Conservation (phyloP, 2,329 filamentous ascomycete genomes). For the Aspergillus sp. region DNA sequence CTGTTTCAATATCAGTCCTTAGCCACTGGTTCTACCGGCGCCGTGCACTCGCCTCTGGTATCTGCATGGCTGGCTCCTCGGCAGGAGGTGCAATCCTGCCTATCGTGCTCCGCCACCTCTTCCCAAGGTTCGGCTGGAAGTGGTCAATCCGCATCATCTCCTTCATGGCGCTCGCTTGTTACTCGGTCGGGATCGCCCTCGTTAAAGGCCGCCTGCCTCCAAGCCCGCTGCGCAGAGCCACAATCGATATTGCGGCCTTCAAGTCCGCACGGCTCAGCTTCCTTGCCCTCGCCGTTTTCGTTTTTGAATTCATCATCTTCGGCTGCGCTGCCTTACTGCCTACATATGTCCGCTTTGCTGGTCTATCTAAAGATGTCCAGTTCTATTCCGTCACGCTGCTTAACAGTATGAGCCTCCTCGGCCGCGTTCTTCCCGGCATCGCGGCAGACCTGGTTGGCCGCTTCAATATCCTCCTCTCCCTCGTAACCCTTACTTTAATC, state of each 20-base stretch:
- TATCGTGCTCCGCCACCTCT: constrained; percentile 31
- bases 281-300: constrained; percentile 44
- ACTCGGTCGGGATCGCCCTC: constrained; percentile 30
- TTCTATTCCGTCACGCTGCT: constrained; percentile 48
- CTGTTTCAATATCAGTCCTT: constrained; percentile 38
- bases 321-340: constrained; percentile 50
- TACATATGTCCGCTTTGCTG: constrained; percentile 44
- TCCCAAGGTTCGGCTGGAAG: constrained; percentile 35
- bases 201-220: constrained; percentile 36
- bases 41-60: constrained; percentile 38
- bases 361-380: constrained; percentile 39
- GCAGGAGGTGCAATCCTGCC: constrained; percentile 40
- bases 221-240: constrained; percentile 23
- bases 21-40: constrained; percentile 43
- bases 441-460: constrained; percentile 45
- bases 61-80: constrained; percentile 42
- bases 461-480: constrained; percentile 46
- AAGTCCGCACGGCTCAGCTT: constrained; percentile 43
- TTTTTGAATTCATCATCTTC: constrained; percentile 52
- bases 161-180: constrained; percentile 37
- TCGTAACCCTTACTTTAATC: constrained; percentile 38
- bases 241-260: constrained; percentile 45
- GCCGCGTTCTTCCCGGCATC: constrained; percentile 46
- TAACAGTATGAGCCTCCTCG: constrained; percentile 45
- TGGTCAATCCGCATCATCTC: constrained; percentile 39